Base-by-base conservation (phyloP, 768 basidiomycete genomes). In the Boletus insuetus region DNA sequence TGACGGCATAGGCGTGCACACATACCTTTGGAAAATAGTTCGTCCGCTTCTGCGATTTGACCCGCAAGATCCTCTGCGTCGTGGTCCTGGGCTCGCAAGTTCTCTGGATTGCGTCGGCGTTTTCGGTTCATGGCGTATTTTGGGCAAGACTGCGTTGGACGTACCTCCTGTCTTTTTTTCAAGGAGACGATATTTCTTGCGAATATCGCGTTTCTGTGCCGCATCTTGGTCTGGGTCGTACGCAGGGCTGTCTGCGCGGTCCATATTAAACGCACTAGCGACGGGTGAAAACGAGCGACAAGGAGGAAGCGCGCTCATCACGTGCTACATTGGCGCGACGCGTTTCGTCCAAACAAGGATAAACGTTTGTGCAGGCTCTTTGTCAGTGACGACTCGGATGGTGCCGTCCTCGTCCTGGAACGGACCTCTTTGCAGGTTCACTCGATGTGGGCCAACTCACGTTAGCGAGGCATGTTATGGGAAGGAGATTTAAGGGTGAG, bases 181-280 rank as follows among this genome's bases (percentile, higher is more conserved):
- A 54, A 91, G 72, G 16, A 77, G 72, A 56, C 93, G 85, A 65
- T 93, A 94, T 59, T 82, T 76, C 66, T 85, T 84, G 41, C 92
- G 79, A 8, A 94, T 74, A 39, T 77, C 77, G 59, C 92, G 84
- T 69, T 88, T 86, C 67, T 89, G 86, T 58, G 88, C 85, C 6
- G 86, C 83, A 74, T 93, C 81, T 67, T 94, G 91, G 69, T 94
- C 89, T 11, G 91, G 91, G 65, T 94, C 89, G 65, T 90, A 94
- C 13, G 78, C 74, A 17, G 80, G 70, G 47, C 56, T 52, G 22
- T 41, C 47, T 8, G 50, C 32, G 29, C 35, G 22, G 17, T 65
- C 55, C 71, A 70, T 72, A 9, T 5, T 40, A 39, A 31, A 12
- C 35, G 35, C 9, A 9, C 29, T 0, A 29, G 9, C 29, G 29